A percentile compares a stretch with the other conserved stretches of the same genome.
Evolutionary conservation across 129 eudicot species (phyloP).

Genomic region (Cynara cardunculus): DNA sequence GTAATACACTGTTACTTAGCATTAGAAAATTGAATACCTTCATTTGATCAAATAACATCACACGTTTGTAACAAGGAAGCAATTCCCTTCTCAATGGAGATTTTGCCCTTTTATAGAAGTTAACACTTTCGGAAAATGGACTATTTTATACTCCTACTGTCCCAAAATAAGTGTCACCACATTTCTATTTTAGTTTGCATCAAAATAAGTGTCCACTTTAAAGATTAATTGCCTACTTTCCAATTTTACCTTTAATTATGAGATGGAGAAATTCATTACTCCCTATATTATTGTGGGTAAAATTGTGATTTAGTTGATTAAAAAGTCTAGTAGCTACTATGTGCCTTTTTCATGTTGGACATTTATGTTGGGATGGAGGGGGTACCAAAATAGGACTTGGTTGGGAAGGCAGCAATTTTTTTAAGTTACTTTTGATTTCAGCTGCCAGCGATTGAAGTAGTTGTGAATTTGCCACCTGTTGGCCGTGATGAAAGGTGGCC

Average conservation of each 20-base stretch:
- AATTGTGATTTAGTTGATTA: not conserved
- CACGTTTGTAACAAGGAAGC: not conserved
- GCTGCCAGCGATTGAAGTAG: slow-evolving; percentile 94
- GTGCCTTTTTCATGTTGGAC: not conserved
- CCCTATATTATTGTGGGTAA: not conserved
- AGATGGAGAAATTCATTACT: not conserved
- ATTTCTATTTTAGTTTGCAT: not conserved
- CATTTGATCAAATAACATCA: not conserved
- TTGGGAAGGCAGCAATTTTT: not conserved
- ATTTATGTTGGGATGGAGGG: not conserved
- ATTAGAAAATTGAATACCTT: not conserved
- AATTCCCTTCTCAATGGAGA: not conserved
- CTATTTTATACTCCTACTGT: not conserved
- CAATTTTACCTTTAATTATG: not conserved
- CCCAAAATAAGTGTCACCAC: too few relatives aligned
- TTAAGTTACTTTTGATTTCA: slow-evolving; percentile 30
- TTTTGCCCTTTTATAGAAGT: not conserved
- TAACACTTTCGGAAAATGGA: not conserved
- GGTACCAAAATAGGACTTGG: not conserved
- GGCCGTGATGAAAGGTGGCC: slow-evolving; percentile 77
- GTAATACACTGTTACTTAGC: slow-evolving; percentile 36
- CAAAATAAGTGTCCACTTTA: not conserved
- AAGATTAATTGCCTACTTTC: not conserved
- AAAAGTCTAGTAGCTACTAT: not conserved
- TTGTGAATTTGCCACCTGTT: slow-evolving; percentile 54